These are phyloP conservation scores for Mycena metata DNA, from an alignment of 768 basidiomycete species.

Conservation along the genomic window DNA sequence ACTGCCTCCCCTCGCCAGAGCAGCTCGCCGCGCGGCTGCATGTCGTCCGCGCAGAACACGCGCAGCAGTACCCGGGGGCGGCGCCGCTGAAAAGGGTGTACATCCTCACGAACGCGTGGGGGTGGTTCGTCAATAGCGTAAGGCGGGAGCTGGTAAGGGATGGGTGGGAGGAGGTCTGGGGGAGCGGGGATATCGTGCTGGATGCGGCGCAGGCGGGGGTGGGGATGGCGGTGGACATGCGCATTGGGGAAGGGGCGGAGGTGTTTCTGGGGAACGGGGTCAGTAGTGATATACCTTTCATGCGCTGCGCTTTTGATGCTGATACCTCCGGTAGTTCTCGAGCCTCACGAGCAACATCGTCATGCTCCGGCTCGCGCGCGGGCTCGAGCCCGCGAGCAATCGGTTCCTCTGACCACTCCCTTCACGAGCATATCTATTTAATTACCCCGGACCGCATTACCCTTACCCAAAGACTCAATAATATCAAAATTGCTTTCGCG, in stretches of 20 bases:
- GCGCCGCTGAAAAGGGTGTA: conserved; percentile 51
- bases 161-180: conserved; percentile 65
- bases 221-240: conserved; percentile 59
- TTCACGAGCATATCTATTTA: background rate
- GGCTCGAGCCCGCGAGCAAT: conserved; percentile 35
- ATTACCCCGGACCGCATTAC: background rate
- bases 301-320: background rate
- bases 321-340: conserved; percentile 44
- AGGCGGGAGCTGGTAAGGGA: conserved; percentile 54
- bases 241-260: conserved; percentile 56
- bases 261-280: conserved; percentile 58
- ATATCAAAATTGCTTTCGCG: background rate
- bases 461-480: conserved; percentile 5
- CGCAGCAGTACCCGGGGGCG: conserved; percentile 40
- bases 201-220: conserved; percentile 56
- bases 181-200: conserved; percentile 56
- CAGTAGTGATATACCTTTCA: background rate
- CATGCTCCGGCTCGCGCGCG: conserved; percentile 48
- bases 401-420: conserved; percentile 34
- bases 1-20: conserved; percentile 58
- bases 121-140: conserved; percentile 57
- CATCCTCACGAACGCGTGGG: conserved; percentile 66
- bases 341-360: conserved; percentile 56
- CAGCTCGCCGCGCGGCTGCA: conserved; percentile 58
- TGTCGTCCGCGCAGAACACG: conserved; percentile 50